phyloP scores from a whole-genome alignment of 108 stramenopile species.

The Seminavis robusta region DNA sequence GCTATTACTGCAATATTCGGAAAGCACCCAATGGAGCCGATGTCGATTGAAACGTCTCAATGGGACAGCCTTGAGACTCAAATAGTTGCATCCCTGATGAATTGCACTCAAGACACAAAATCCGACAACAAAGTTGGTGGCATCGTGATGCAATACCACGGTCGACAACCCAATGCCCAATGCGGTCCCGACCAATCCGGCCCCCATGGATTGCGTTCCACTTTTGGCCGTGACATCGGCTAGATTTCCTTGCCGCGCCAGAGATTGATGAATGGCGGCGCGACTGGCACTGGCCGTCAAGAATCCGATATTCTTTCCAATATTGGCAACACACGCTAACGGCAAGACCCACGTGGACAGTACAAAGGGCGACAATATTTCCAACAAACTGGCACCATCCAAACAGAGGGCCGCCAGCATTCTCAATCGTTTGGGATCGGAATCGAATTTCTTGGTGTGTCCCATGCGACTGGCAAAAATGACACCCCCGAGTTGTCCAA shows the following conservation, averaged over 20 bases:
- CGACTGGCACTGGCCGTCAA: conserved; percentile 92
- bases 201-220: conserved; percentile 89
- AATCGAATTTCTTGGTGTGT: conserved; percentile 67
- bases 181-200: conserved; percentile 84
- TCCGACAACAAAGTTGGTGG: conserved; percentile 34
- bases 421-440: conserved; percentile 89
- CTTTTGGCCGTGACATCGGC: conserved; percentile 97
- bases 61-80: conserved; percentile 68
- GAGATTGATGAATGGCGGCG: conserved; percentile 88
- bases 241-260: conserved; percentile 76
- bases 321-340: conserved; percentile 90
- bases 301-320: conserved; percentile 95
- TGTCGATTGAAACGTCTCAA: conserved; percentile 79
- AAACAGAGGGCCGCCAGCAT: conserved; percentile 81
- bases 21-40: conserved; percentile 57
- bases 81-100: conserved; percentile 79
- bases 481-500: conserved; percentile 92
- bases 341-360: conserved; percentile 74
- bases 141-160: conserved; percentile 27
- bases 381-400: conserved; percentile 83
- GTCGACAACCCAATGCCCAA: conserved; percentile 85
- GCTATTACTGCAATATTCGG: conserved; percentile 33
- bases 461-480: conserved; percentile 87
- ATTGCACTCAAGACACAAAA: conserved; percentile 57
- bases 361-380: conserved; percentile 80